phyloP scores from a whole-genome alignment of 805 yeast species.

The Teunomyces pallodes region DNA sequence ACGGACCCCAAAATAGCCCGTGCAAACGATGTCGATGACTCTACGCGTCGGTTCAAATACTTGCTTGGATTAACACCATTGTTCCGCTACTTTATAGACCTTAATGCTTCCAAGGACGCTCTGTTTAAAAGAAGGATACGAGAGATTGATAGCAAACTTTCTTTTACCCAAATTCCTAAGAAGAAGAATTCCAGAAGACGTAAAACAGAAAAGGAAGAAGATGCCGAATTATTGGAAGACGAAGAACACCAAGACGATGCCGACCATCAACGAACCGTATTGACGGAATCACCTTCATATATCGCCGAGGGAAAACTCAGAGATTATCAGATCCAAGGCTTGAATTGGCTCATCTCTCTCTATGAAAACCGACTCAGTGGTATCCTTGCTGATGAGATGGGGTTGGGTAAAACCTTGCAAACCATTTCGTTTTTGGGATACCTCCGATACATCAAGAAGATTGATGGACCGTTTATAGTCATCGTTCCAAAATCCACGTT shows the following conservation, averaged over 20 bases:
- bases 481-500: constrained; percentile 94
- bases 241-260: constrained; percentile 63
- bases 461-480: constrained; percentile 87
- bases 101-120: constrained; percentile 76
- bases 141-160: constrained; percentile 51
- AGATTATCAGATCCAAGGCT: constrained; percentile 91
- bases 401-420: constrained; percentile 92
- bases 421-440: constrained; percentile 91
- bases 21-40: constrained; percentile 52
- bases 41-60: constrained; percentile 77
- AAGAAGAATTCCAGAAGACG: constrained; percentile 53
- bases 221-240: constrained; percentile 82
- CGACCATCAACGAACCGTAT: constrained; percentile 54
- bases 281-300: constrained; percentile 82
- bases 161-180: constrained; percentile 30
- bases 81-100: constrained; percentile 83
- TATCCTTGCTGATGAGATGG: constrained; percentile 97
- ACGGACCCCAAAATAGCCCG: constrained; percentile 59
- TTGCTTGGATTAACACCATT: constrained; percentile 78
- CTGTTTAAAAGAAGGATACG: constrained; percentile 59
- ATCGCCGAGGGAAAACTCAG: constrained; percentile 70
- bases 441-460: constrained; percentile 69
- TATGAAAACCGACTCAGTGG: constrained; percentile 90
- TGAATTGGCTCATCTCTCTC: constrained; percentile 88
- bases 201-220: constrained; percentile 94